phyloP scores from a whole-genome alignment of 331 rosid species.

The Prunus yedoensis region DNA sequence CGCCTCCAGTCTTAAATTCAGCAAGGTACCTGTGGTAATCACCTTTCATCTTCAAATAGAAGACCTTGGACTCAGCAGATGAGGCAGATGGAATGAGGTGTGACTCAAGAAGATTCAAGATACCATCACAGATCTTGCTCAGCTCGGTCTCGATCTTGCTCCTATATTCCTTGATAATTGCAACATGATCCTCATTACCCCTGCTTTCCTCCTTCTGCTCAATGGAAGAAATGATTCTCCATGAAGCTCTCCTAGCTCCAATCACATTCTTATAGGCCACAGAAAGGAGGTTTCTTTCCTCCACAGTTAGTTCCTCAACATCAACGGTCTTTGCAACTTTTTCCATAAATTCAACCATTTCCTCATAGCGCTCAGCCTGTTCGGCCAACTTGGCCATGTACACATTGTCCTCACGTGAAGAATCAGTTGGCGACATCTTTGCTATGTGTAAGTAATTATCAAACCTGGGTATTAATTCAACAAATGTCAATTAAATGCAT shows the following conservation, averaged over 20 bases:
- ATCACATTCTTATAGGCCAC: constrained; percentile 95
- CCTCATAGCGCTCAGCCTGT: constrained; percentile 90
- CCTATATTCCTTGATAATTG: constrained; percentile 79
- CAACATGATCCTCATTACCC: constrained; percentile 83
- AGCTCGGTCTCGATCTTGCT: constrained; percentile 79
- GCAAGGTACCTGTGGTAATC: constrained; percentile 95
- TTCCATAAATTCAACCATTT: constrained; percentile 97
- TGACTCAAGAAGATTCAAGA: constrained; percentile 74
- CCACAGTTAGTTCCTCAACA: constrained; percentile 81
- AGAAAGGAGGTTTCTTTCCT: constrained; percentile 92
- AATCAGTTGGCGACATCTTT: constrained; percentile 50
- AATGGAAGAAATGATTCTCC: too few relatives aligned
- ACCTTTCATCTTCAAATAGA: constrained; percentile 93
- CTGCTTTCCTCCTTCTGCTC: constrained; percentile 97
- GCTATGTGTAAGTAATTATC: constrained; percentile 1
- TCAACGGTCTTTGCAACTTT: constrained; percentile 84
- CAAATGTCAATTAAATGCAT: not conserved
- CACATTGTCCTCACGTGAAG: constrained; percentile 78
- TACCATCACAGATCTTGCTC: constrained; percentile 97
- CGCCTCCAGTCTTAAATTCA: constrained; percentile 81
- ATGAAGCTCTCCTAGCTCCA: constrained; percentile 93
- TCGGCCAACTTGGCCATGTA: constrained; percentile 92
- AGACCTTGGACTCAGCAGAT: constrained; percentile 76
- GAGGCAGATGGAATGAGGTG: constrained; percentile 86
- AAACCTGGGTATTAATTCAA: constrained; percentile 16